Conservation (phyloP, 1,284 basidiomycete genomes). For the Malassezia yamatoensis region DNA sequence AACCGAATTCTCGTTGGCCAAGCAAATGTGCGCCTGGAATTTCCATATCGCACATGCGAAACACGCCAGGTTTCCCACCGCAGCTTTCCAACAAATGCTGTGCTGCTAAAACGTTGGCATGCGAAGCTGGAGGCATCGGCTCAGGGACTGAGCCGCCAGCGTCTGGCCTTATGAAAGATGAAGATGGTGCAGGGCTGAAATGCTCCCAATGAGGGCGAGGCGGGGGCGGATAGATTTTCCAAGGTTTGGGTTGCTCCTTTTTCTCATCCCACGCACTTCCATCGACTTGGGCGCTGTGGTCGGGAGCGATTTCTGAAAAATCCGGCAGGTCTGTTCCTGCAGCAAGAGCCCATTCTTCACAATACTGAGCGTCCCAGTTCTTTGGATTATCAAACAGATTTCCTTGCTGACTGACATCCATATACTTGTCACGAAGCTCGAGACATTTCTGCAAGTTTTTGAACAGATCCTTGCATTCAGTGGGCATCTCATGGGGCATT, state of each 20-base stretch:
- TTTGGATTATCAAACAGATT: conserved; percentile 44
- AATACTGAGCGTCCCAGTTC: conserved; percentile 47
- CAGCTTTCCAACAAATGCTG: conserved; percentile 41
- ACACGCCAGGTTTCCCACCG: conserved; percentile 43
- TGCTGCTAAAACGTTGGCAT: conserved; percentile 42
- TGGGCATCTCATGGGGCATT: conserved; percentile 24
- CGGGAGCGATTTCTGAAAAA: conserved; percentile 5
- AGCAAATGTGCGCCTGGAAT: conserved; percentile 26
- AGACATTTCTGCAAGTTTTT: conserved; percentile 38
- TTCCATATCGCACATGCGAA: conserved; percentile 25
- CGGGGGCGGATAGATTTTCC: conserved; percentile 45
- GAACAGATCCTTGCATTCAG: conserved; percentile 37
- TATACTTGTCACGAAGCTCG: conserved; percentile 45
- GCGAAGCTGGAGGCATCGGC: conserved; percentile 40
- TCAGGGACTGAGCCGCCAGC: conserved; percentile 30
- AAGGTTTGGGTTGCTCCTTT: conserved; percentile 33
- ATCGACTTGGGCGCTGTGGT: conserved; percentile 34
- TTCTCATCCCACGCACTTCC: conserved; percentile 26
- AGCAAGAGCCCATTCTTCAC: conserved; percentile 21
- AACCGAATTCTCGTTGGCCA: conserved; percentile 23
- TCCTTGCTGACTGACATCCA: conserved; percentile 38
- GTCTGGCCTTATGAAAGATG: conserved; percentile 38
- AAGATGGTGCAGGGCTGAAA: conserved; percentile 41
- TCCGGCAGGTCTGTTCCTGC: not conserved
- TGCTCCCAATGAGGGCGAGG: conserved; percentile 47